Conservation (phyloP, 305 asterid species). For the Rubia peregrina region DNA sequence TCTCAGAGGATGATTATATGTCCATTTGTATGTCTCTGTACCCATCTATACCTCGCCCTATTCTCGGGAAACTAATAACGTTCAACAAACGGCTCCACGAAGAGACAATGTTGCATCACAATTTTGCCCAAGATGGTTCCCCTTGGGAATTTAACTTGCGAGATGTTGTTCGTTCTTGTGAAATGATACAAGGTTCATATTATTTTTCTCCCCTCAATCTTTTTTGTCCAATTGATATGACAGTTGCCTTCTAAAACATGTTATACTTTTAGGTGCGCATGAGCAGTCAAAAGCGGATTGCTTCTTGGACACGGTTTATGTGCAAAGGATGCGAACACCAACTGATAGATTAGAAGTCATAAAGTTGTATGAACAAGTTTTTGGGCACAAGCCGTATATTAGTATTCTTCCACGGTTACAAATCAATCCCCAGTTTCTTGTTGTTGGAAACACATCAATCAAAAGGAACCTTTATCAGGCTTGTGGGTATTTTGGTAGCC, state of each 20-base stretch:
- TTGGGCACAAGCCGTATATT: constrained; percentile 56
- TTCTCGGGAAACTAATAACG: constrained; percentile 50
- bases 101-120: constrained; percentile 68
- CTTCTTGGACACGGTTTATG: constrained; percentile 76
- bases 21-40: constrained; percentile 68
- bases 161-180: constrained; percentile 90
- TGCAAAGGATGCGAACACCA: constrained; percentile 90
- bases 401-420: constrained; percentile 65
- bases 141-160: constrained; percentile 99
- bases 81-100: constrained; percentile 71
- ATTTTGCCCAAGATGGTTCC: constrained; percentile 87
- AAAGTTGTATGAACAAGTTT: constrained; percentile 60
- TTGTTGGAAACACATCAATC: constrained; percentile 55
- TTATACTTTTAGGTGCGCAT: constrained; percentile 46
- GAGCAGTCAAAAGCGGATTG: constrained; percentile 46
- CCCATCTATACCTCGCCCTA: constrained; percentile 53
- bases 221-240: constrained; percentile 4
- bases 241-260: not conserved
- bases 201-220: constrained; percentile 6
- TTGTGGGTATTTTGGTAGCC: constrained; percentile 34
- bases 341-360: constrained; percentile 72
- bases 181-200: constrained; percentile 63
- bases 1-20: constrained; percentile 74
- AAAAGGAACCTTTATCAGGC: constrained; percentile 50
- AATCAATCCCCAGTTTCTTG: constrained; percentile 45